Conservation (phyloP, 1,284 basidiomycete genomes). For the Cerioporus squamosus region DNA sequence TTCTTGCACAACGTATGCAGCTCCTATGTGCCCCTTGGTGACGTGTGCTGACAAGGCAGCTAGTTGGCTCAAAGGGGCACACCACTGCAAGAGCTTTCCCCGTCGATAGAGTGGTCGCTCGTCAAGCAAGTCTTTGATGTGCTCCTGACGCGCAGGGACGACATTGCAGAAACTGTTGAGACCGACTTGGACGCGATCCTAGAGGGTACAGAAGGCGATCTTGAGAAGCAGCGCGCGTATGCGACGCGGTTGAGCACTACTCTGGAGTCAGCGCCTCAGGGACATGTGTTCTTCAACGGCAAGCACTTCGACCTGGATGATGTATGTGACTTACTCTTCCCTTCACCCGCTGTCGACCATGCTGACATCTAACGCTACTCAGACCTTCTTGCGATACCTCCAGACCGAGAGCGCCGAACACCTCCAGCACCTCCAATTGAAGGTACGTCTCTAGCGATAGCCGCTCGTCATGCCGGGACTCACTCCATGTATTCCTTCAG, state of each 20-base stretch:
- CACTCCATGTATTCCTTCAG: conserved; percentile 38
- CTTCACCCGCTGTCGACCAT: no score
- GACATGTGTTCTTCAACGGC: conserved; percentile 89
- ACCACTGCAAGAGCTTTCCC: conserved; percentile 36
- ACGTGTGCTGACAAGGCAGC: not conserved
- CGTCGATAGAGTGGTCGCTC: conserved; percentile 48
- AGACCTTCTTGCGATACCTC: conserved; percentile 72
- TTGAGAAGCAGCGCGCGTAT: conserved; percentile 55
- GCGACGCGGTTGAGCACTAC: conserved; percentile 54
- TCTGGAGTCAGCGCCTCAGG: conserved; percentile 42
- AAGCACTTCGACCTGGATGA: conserved; percentile 75
- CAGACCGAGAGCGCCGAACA: conserved; percentile 68
- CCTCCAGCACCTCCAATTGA: conserved; percentile 72
- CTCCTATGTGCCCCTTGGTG: no score
- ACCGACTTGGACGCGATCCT: conserved; percentile 48
- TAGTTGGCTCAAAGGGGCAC: conserved; percentile 44
- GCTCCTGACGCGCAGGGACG: conserved; percentile 32
- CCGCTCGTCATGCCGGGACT: not conserved
- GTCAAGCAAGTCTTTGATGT: conserved; percentile 49
- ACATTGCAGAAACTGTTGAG: conserved; percentile 32
- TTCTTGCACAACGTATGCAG: conserved; percentile 65
- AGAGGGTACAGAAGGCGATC: conserved; percentile 29
- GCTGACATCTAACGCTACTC: conserved; percentile 2
- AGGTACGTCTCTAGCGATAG: conserved; percentile 44
- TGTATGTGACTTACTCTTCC: conserved; percentile 51